Conservation (phyloP, 441 rosid species). For the Aleurites moluccanus region DNA sequence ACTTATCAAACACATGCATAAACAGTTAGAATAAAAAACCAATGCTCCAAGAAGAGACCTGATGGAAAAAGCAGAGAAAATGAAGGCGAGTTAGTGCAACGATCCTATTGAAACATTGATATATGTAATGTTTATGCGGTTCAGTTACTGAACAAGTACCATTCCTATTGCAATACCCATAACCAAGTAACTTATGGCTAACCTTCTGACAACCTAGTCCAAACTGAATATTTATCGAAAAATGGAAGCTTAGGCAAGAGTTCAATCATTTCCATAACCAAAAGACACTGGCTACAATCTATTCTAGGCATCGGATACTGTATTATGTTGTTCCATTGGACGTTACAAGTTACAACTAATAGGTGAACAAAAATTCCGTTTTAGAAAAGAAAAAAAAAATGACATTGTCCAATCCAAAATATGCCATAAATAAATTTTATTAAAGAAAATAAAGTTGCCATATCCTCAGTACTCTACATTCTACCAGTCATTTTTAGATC, state of each 20-base stretch:
- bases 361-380: not conserved
- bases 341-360: not conserved
- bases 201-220: constrained; percentile 5
- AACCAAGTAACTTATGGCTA: not conserved
- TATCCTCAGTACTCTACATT: not conserved
- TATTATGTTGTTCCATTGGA: constrained; percentile 2
- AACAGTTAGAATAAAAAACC: not conserved
- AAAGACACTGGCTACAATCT: constrained; percentile 3
- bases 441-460: not conserved
- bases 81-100: not conserved
- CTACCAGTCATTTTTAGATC: not conserved
- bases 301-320: constrained; percentile 1
- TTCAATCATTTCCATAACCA: constrained; percentile 8
- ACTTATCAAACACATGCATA: not conserved
- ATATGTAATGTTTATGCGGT: constrained; percentile 1
- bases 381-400: not conserved
- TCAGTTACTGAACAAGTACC: constrained; percentile 17
- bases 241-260: not conserved
- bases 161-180: not conserved
- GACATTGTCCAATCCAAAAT: not conserved
- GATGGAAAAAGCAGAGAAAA: not conserved
- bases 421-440: not conserved
- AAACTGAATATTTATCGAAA: not conserved
- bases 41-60: not conserved
- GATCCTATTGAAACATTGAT: not conserved